Evolutionary conservation across 768 basidiomycete species (phyloP).

Genomic region (Suillus clintonianus): DNA sequence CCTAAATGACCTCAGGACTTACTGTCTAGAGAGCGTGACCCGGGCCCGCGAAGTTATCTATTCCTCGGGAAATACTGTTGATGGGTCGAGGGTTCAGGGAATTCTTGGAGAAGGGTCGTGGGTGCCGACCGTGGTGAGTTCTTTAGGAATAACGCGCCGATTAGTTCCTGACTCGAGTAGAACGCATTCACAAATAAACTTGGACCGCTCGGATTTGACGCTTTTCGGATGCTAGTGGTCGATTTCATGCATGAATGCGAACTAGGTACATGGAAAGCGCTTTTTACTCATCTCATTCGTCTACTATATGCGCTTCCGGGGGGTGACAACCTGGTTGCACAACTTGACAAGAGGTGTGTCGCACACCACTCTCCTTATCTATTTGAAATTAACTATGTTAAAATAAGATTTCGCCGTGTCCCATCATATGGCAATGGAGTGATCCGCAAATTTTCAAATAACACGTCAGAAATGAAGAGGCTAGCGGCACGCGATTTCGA

Average conservation of each 20-base stretch:
- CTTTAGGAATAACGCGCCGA: too few species aligned
- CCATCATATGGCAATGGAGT: conserved; percentile 25
- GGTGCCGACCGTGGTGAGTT: too few species aligned
- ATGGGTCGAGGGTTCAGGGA: too few species aligned
- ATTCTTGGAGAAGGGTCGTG: too few species aligned
- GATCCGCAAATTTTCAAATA: conserved; percentile 36
- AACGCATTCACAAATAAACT: conserved; percentile 33
- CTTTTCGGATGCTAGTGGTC: conserved; percentile 25
- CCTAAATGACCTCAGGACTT: neutral
- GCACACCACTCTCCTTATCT: neutral
- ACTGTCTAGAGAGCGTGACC: too few species aligned
- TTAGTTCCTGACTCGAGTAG: conserved; percentile 5
- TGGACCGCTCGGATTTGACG: conserved; percentile 15
- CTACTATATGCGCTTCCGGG: conserved; percentile 23
- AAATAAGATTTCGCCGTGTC: conserved; percentile 16
- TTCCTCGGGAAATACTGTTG: too few species aligned
- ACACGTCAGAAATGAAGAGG: conserved; percentile 38
- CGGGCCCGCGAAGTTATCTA: too few species aligned
- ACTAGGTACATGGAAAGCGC: conserved; percentile 36
- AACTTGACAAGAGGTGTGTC: conserved; percentile 28
- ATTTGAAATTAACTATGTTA: neutral
- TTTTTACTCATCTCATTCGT: conserved; percentile 37
- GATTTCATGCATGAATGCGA: conserved; percentile 42
- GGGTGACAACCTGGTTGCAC: conserved; percentile 8
- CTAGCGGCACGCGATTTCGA: conserved; percentile 42